Evolutionary conservation across 2,329 filamentous ascomycete genomes (phyloP).

Genomic region (Emericellopsis cladophorae): DNA sequence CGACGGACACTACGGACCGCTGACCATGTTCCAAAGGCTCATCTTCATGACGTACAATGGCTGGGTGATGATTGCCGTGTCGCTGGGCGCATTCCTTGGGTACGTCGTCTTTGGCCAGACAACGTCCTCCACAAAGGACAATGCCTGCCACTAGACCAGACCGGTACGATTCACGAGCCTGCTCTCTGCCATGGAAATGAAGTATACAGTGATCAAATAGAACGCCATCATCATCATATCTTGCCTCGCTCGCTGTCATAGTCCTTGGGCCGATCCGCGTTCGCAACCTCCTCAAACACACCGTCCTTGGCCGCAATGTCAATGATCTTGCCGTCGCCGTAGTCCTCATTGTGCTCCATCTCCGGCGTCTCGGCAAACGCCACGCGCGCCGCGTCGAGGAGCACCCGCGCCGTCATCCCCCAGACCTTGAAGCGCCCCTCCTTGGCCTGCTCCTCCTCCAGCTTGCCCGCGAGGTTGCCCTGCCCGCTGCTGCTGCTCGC

Average conservation of each 20-base stretch:
- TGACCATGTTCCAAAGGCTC: slow-evolving; percentile 46
- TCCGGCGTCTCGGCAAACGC: slow-evolving; percentile 75
- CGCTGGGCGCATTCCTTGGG: slow-evolving; percentile 77
- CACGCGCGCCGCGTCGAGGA: slow-evolving; percentile 77
- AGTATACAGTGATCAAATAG: not conserved
- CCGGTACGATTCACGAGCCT: not conserved
- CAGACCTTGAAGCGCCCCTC: slow-evolving; percentile 67
- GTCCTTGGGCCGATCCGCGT: slow-evolving; percentile 8
- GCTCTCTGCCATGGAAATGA: not conserved
- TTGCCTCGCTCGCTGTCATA: slow-evolving; percentile 11
- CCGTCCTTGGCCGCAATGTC: slow-evolving; percentile 30
- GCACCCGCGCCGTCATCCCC: slow-evolving; percentile 85
- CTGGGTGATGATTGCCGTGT: slow-evolving; percentile 89
- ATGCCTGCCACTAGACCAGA: slow-evolving; percentile 69
- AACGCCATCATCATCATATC: slow-evolving; percentile 4
- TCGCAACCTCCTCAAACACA: slow-evolving; percentile 26
- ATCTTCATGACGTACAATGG: slow-evolving; percentile 99
- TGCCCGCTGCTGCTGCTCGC: slow-evolving; percentile 22
- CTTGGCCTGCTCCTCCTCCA: slow-evolving; percentile 33
- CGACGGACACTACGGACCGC: too few species aligned
- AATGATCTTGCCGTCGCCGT: slow-evolving; percentile 41
- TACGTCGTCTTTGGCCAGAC: slow-evolving; percentile 69
- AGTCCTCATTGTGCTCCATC: slow-evolving; percentile 55
- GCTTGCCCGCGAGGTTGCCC: slow-evolving; percentile 25
- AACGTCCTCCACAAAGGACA: slow-evolving; percentile 65